Conservation (phyloP, 2,329 filamentous ascomycete species). For the Cladosporium sp. region DNA sequence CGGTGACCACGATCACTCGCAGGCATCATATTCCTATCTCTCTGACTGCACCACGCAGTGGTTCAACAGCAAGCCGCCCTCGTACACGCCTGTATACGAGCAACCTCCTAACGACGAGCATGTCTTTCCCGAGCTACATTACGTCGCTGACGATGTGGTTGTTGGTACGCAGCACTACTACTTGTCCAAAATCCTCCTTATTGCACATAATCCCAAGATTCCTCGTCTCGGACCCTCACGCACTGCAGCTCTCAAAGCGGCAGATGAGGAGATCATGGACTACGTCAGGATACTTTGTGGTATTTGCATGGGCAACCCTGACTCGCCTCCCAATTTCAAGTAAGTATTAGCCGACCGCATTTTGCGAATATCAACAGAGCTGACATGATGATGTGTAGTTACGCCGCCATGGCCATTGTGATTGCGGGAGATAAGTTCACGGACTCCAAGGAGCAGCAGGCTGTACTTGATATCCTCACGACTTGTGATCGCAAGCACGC, state of each 20-base stretch:
- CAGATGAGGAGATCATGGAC: conserved; percentile 43
- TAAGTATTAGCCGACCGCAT: conserved; percentile 19
- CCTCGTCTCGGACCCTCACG: conserved; percentile 46
- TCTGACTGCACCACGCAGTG: conserved; percentile 46
- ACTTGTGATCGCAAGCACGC: conserved; percentile 49
- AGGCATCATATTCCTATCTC: conserved; percentile 41
- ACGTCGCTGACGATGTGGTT: conserved; percentile 54
- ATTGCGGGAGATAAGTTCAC: conserved; percentile 48
- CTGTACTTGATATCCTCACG: conserved; percentile 45
- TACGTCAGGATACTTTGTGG: conserved; percentile 55
- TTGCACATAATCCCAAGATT: conserved; percentile 52
- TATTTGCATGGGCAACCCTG: conserved; percentile 54
- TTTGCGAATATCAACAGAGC: too few relatives aligned
- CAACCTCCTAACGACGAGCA: conserved; percentile 36
- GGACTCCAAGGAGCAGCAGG: conserved; percentile 44
- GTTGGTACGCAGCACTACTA: conserved; percentile 59
- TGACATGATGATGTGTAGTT: background rate
- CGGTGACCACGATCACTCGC: conserved; percentile 35
- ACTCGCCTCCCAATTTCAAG: conserved; percentile 52
- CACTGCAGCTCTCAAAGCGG: conserved; percentile 35
- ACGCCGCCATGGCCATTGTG: conserved; percentile 31
- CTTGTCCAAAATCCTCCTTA: conserved; percentile 54
- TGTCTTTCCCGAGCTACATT: conserved; percentile 57
- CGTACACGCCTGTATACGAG: conserved; percentile 54
- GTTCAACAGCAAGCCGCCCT: conserved; percentile 45